Evolutionary conservation across 108 stramenopile species (phyloP), one percentile per base, ranked within the genome.

Genomic region (Cyclostephanos tholiformis): DNA sequence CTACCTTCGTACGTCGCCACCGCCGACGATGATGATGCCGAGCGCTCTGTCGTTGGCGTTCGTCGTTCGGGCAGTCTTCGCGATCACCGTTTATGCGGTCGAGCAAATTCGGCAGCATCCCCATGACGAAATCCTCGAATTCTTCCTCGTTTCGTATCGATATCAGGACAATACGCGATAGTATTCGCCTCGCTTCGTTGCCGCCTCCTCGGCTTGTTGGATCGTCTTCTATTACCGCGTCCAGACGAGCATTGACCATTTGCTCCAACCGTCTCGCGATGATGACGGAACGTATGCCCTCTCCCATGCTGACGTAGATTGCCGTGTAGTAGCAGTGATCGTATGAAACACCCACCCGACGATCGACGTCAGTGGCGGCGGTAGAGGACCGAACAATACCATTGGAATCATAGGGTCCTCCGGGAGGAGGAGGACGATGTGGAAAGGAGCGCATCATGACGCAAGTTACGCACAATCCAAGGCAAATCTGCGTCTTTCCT

Each of bases 401-500:
- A 61, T 55, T 16, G 65, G n/a, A 29, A 30, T 46, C n/a, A 9
- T 0, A 63, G 20, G 7, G 9, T 41, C 41, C 41, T 4, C 63
- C 32, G 6, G 26, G 14, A 38, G 25, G 20, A 7, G 1, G 16
- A 6, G 26, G 13, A 1, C 13, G 35, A 16, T 35, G 36, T 55
- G n/a, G n/a, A n/a, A 56, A 13, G 13, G 63, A 6, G 9, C 55
- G 67, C 20, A 38, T 82, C 63, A 48, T 77, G 38, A 67, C 81
- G 66, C 77, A 84, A 8, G 58, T 75, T 12, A 84, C 80, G 62
- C 84, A 85, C 3, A 90, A 43, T 19, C 83, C 72, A 16, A 89
- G 59, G 32, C 85, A 86, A 7, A 88, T 48, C 72, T 92, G 91
- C 19, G 91, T 90, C 65, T 92, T 92, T 12, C 91, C 91, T 27